These are phyloP conservation scores for Saururus chinensis DNA, from an alignment of 164 flowering plant genomes.

Conservation along the genomic window DNA sequence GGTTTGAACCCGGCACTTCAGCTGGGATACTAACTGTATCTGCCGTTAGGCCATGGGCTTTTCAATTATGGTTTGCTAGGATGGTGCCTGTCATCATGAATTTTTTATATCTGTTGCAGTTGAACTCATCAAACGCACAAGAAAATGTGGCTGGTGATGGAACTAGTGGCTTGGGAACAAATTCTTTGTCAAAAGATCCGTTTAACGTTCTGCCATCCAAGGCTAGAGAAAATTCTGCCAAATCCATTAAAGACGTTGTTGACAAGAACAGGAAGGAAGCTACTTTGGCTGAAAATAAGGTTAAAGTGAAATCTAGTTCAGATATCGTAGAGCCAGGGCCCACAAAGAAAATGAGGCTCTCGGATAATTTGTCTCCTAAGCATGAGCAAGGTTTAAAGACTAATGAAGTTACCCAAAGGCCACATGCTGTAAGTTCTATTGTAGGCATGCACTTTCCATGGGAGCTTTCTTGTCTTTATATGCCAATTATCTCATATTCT, in stretches of 20 bases:
- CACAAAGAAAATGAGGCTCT: slow-evolving; percentile 30
- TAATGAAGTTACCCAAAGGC: slow-evolving; percentile 38
- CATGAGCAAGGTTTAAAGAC: slow-evolving; percentile 12
- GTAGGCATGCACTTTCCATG: neutral
- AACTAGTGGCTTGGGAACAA: neutral
- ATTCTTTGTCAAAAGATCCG: neutral
- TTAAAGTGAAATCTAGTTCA: neutral
- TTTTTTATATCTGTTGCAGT: too few species aligned
- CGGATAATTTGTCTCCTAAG: slow-evolving; percentile 17
- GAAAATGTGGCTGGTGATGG: neutral
- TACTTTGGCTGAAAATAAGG: slow-evolving; percentile 2
- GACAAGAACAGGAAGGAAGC: slow-evolving; percentile 6
- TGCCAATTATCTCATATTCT: neutral
- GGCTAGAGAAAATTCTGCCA: neutral
- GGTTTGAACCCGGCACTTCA: neutral
- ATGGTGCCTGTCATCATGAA: too few species aligned
- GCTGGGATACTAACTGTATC: neutral
- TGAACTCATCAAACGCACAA: neutral
- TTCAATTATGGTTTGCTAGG: too few species aligned
- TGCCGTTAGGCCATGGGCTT: too few species aligned
- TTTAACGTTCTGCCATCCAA: slow-evolving; percentile 2
- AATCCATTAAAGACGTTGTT: neutral
- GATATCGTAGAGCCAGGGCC: slow-evolving; percentile 19
- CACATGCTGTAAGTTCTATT: slow-evolving; percentile 40
- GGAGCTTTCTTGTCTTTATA: neutral